These are phyloP conservation scores for Ustilago hordei DNA, from an alignment of 1,284 basidiomycete species.

Conservation along the genomic window DNA sequence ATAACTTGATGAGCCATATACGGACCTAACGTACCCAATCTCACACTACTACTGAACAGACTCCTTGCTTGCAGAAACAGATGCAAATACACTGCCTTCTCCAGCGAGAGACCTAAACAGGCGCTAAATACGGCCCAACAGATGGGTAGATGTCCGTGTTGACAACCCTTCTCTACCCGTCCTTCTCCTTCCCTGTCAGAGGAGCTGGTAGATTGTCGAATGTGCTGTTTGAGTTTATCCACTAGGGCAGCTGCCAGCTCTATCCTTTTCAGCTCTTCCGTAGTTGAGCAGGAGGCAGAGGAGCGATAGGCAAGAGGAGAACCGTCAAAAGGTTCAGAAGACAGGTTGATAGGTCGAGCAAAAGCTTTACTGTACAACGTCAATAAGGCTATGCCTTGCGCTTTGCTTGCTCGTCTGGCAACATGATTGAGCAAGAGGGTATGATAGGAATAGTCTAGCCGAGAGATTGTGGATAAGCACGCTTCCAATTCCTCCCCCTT, in stretches of 20 bases:
- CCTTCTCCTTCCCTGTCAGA: neutral
- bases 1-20: conserved; percentile 91
- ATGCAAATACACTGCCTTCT: conserved; percentile 80
- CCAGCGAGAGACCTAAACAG: conserved; percentile 79
- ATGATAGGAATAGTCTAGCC: conserved; percentile 83
- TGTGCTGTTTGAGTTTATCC: conserved; percentile 34
- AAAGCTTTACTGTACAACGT: conserved; percentile 78
- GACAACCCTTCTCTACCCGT: neutral
- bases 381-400: conserved; percentile 92
- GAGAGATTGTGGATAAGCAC: conserved; percentile 22
- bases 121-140: conserved; percentile 89
- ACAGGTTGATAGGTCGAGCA: conserved; percentile 38
- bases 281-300: neutral
- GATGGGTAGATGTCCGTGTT: conserved; percentile 83
- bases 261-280: conserved; percentile 1
- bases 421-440: conserved; percentile 89
- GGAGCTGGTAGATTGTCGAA: conserved; percentile 35
- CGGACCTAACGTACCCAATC: conserved; percentile 91
- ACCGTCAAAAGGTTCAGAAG: conserved; percentile 18
- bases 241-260: conserved; percentile 20
- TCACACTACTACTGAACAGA: conserved; percentile 87
- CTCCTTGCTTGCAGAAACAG: conserved; percentile 92
- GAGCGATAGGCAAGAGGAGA: conserved; percentile 1
- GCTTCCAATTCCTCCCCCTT: conserved; percentile 13
- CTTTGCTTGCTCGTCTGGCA: conserved; percentile 83